A percentile compares a stretch with the other conserved stretches of the same genome.
Evolutionary conservation across 2,329 filamentous ascomycete genomes (phyloP).

Genomic region (Lachnellula subtilissima): DNA sequence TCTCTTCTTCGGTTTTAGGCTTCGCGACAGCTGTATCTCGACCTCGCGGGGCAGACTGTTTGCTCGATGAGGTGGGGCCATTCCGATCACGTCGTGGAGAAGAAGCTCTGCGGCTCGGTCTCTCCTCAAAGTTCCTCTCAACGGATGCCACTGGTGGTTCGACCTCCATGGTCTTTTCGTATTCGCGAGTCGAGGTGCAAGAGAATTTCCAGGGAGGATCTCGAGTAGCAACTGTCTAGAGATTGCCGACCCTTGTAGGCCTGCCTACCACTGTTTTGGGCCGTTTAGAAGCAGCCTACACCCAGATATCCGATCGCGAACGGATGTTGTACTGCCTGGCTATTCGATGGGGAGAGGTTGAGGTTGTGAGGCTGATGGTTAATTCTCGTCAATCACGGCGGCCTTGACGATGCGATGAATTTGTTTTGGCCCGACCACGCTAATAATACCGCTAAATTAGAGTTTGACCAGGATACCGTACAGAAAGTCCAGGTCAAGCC

Average conservation of each 20-base stretch:
- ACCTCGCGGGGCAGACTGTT: slow-evolving; percentile 11
- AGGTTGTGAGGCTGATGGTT: background rate
- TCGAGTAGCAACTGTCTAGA: background rate
- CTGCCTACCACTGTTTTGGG: background rate
- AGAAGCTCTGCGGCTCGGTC: slow-evolving; percentile 8
- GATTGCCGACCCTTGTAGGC: background rate
- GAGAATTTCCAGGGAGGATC: background rate
- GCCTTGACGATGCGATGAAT: background rate
- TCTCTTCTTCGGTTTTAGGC: slow-evolving; percentile 66
- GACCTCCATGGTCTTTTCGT: slow-evolving; percentile 15
- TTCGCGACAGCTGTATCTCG: slow-evolving; percentile 17
- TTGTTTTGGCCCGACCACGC: background rate
- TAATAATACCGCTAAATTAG: background rate
- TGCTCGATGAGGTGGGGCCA: slow-evolving; percentile 12
- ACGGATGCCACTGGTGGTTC: slow-evolving; percentile 8
- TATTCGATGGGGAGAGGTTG: background rate
- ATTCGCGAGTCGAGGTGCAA: background rate
- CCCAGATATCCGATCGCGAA: too few relatives aligned
- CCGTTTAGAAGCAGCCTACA: background rate
- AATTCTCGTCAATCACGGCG: background rate
- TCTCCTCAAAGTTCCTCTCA: slow-evolving; percentile 9
- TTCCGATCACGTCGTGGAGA: slow-evolving; percentile 26
- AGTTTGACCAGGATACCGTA: too few relatives aligned
- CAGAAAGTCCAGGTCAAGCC: background rate
- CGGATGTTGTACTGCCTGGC: background rate